phyloP scores from a whole-genome alignment of 768 basidiomycete species.

The Leucocoprinus sp. region DNA sequence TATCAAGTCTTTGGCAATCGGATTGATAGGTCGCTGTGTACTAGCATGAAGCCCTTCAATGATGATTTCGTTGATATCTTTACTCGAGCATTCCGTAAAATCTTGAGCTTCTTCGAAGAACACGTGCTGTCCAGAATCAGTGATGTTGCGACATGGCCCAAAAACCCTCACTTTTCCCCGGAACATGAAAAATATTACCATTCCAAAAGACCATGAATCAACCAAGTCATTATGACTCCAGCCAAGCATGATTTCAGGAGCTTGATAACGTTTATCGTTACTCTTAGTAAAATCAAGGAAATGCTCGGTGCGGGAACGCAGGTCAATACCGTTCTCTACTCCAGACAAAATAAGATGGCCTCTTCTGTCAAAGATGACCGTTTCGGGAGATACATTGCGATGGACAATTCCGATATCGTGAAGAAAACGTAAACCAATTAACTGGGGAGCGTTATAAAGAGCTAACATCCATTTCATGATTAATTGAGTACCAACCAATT shows the following conservation, averaged over 20 bases:
- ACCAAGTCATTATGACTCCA: slow-evolving; percentile 46
- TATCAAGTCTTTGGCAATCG: slow-evolving; percentile 34
- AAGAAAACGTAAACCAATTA: slow-evolving; percentile 33
- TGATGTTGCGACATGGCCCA: not conserved
- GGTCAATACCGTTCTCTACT: slow-evolving; percentile 24
- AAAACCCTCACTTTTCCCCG: slow-evolving; percentile 31
- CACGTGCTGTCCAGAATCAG: slow-evolving; percentile 29
- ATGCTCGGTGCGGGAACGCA: slow-evolving; percentile 13
- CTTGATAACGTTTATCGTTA: slow-evolving; percentile 24
- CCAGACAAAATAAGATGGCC: slow-evolving; percentile 41
- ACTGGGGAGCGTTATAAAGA: slow-evolving; percentile 18
- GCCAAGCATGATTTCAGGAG: slow-evolving; percentile 47
- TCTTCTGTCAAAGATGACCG: slow-evolving; percentile 31
- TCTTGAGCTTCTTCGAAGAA: slow-evolving; percentile 21
- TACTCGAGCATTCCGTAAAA: not conserved
- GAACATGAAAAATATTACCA: slow-evolving; percentile 42
- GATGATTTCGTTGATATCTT: not conserved
- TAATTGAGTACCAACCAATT: slow-evolving; percentile 31
- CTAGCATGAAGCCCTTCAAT: slow-evolving; percentile 5
- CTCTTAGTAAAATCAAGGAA: not conserved
- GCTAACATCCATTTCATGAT: not conserved
- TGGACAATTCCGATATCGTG: slow-evolving; percentile 42
- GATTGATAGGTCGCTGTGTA: slow-evolving; percentile 20
- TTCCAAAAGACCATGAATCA: slow-evolving; percentile 56
- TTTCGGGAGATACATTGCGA: slow-evolving; percentile 35